A percentile compares a stretch with the other conserved stretches of the same genome.
Evolutionary conservation across 257 asterid genomes (phyloP).

Genomic region (Penstemon barbatus): DNA sequence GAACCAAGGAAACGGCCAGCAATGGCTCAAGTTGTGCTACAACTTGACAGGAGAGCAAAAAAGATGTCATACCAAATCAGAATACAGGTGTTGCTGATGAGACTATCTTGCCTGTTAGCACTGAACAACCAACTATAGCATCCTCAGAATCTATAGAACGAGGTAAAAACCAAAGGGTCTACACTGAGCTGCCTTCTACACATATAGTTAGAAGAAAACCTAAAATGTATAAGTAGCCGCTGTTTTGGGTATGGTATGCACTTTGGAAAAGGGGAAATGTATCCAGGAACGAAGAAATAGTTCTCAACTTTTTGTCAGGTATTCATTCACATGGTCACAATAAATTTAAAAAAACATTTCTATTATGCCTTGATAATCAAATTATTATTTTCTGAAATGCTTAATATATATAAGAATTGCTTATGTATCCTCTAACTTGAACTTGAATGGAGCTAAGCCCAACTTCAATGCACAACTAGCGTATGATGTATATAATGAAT

Average conservation of each 20-base stretch:
- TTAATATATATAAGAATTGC: neutral
- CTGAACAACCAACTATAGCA: slow-evolving; percentile 16
- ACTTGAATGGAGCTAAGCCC: neutral
- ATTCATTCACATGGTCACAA: slow-evolving; percentile 8
- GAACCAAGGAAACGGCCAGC: slow-evolving; percentile 51
- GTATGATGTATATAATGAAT: slow-evolving; percentile 19
- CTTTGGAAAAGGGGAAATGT: slow-evolving; percentile 31
- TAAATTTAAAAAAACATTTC: neutral
- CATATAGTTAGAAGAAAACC: slow-evolving; percentile 19
- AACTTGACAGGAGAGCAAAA: slow-evolving; percentile 41
- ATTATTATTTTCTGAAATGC: neutral
- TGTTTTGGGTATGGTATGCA: slow-evolving; percentile 31
- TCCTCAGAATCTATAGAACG: neutral
- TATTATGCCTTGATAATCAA: neutral
- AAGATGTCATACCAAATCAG: slow-evolving; percentile 5
- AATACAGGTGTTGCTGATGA: slow-evolving; percentile 11
- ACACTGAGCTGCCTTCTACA: slow-evolving; percentile 11
- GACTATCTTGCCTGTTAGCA: neutral
- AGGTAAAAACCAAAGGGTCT: slow-evolving; percentile 4
- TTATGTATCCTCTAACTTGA: neutral
- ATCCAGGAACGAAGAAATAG: slow-evolving; percentile 17
- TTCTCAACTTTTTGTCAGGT: slow-evolving; percentile 19
- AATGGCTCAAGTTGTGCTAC: slow-evolving; percentile 48
- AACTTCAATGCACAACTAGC: neutral
- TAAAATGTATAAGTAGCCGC: slow-evolving; percentile 23